phyloP scores from a whole-genome alignment of 2,329 filamentous ascomycete species.

The Trichophyton schoenleinii region DNA sequence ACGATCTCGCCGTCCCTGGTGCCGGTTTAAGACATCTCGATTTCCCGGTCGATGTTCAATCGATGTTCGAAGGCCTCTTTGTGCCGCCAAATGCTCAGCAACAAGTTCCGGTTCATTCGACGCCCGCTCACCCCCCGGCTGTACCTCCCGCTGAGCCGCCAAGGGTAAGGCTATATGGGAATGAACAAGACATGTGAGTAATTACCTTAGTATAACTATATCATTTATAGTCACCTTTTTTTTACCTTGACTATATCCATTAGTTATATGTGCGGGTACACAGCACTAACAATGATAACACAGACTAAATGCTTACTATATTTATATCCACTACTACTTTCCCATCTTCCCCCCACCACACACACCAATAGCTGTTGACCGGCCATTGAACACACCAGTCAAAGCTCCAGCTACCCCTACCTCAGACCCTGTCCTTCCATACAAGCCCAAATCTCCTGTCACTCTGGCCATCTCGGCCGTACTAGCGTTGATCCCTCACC shows the following conservation, averaged over 20 bases:
- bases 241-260: neutral
- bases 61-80: conserved; percentile 29
- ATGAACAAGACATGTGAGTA: conserved; percentile 31
- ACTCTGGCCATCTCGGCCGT: conserved; percentile 34
- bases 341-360: conserved; percentile 32
- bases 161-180: conserved; percentile 29
- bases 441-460: conserved; percentile 31
- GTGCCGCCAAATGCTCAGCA: conserved; percentile 15
- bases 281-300: neutral
- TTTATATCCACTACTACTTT: conserved; percentile 36
- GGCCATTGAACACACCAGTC: conserved; percentile 23
- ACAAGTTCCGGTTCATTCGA: conserved; percentile 19
- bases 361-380: conserved; percentile 20
- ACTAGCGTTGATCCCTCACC: conserved; percentile 32
- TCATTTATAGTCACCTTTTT: neutral
- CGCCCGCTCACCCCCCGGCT: conserved; percentile 19
- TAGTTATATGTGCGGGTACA: neutral
- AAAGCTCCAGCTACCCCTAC: conserved; percentile 22
- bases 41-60: conserved; percentile 25
- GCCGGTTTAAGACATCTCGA: conserved; percentile 31
- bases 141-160: conserved; percentile 15
- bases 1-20: conserved; percentile 29
- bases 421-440: conserved; percentile 22
- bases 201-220: too few species aligned
- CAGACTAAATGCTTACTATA: conserved; percentile 36